Percentiles rank a stretch among this genome's conserved stretches.
phyloP scores from a whole-genome alignment of 2,329 filamentous ascomycete species.

The Colletotrichum spinosum region DNA sequence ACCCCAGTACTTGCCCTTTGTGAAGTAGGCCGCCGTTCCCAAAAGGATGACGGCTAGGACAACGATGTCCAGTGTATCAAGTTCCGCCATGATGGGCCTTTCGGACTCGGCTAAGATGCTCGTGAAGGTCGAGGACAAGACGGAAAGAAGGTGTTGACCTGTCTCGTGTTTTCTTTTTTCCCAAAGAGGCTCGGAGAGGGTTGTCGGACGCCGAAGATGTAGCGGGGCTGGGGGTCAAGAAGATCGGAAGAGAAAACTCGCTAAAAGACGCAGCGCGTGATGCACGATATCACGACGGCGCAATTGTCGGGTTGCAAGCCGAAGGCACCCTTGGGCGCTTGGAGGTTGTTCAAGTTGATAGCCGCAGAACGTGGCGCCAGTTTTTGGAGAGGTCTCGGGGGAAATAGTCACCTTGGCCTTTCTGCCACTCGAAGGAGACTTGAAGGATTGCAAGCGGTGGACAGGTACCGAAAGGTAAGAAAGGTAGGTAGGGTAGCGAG shows the following conservation, averaged over 20 bases:
- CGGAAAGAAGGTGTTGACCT: too few species aligned
- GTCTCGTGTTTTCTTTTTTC: neutral
- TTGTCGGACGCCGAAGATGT: conserved; percentile 16
- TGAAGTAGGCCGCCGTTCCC: conserved; percentile 95
- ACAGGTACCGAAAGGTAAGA: conserved; percentile 3
- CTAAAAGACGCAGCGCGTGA: conserved; percentile 2
- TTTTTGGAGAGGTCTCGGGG: conserved; percentile 25
- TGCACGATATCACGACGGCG: conserved; percentile 6
- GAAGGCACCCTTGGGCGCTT: conserved; percentile 11
- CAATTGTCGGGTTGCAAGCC: conserved; percentile 27
- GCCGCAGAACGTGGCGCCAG: conserved; percentile 27
- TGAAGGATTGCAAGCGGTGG: too few species aligned
- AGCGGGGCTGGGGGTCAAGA: conserved; percentile 17
- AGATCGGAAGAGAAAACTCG: conserved; percentile 2
- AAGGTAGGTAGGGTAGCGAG: neutral
- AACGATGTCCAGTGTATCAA: conserved; percentile 94
- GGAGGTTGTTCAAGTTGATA: conserved; percentile 13
- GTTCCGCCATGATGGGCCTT: conserved; percentile 79
- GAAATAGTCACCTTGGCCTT: conserved; percentile 1
- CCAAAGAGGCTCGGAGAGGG: conserved; percentile 3
- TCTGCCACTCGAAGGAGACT: too few species aligned
- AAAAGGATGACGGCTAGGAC: conserved; percentile 88
- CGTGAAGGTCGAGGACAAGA: conserved; percentile 12
- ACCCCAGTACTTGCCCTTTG: conserved; percentile 95
- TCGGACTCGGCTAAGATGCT: conserved; percentile 20